Evolutionary conservation across 2,329 filamentous ascomycete species (phyloP).

Genomic region (Aspergillus unguis): DNA sequence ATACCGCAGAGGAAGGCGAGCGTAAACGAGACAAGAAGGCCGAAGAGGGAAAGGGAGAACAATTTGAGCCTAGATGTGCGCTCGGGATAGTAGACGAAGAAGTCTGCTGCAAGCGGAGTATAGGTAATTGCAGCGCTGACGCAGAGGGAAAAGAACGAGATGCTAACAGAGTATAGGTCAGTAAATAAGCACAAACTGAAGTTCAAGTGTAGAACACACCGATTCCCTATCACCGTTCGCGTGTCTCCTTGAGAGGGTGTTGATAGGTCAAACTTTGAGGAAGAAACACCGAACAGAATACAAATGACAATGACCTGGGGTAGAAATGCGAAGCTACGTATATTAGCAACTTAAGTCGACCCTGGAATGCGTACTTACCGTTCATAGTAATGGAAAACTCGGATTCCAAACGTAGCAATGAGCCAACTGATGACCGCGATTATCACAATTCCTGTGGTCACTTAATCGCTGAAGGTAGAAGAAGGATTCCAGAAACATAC

Average conservation of each 20-base stretch:
- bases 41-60: conserved; percentile 56
- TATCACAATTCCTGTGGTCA: conserved; percentile 53
- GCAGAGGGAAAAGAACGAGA: conserved; percentile 69
- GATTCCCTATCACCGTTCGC: conserved; percentile 51
- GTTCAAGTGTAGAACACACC: conserved; percentile 21
- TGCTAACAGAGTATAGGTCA: conserved; percentile 24
- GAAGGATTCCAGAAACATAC: conserved; percentile 28
- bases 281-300: conserved; percentile 61
- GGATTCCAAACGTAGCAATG: conserved; percentile 66
- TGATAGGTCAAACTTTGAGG: conserved; percentile 56
- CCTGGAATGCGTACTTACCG: conserved; percentile 38
- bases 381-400: conserved; percentile 66
- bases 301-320: conserved; percentile 61
- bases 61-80: conserved; percentile 51
- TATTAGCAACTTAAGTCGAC: conserved; percentile 13
- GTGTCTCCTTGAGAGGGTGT: conserved; percentile 51
- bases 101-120: conserved; percentile 61
- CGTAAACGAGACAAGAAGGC: conserved; percentile 57
- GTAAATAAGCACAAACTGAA: not conserved
- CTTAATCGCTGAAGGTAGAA: conserved; percentile 7
- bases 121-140: conserved; percentile 64
- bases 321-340: conserved; percentile 57
- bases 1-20: conserved; percentile 62
- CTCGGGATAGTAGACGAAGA: conserved; percentile 64
- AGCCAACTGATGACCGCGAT: conserved; percentile 61